A percentile compares a stretch with the other conserved stretches of the same genome.
Evolutionary conservation across 176 grass and related monocot species (phyloP).

Genomic region (Tuctoria greenei): DNA sequence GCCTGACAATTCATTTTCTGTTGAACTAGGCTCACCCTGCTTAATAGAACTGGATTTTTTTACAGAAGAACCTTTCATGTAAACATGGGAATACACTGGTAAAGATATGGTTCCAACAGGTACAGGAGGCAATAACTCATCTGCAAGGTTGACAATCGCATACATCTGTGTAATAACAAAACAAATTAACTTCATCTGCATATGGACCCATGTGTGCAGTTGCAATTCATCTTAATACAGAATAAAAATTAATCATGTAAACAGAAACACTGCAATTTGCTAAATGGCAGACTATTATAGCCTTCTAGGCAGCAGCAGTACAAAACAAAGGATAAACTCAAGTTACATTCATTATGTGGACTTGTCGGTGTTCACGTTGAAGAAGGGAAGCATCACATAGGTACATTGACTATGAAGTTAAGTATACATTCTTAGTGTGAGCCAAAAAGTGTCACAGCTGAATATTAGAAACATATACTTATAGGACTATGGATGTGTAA

Average conservation of each 20-base stretch:
- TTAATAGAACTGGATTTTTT: constrained; percentile 60
- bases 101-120: constrained; percentile 76
- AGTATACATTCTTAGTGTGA: neutral
- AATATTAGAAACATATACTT: neutral
- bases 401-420: neutral
- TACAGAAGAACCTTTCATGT: constrained; percentile 51
- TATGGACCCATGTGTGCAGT: neutral
- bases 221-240: neutral
- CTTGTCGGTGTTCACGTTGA: neutral
- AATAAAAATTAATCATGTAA: neutral
- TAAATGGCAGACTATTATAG: neutral
- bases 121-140: constrained; percentile 76
- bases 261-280: neutral
- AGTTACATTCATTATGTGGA: neutral
- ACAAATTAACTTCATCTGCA: constrained; percentile 11
- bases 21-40: constrained; percentile 42
- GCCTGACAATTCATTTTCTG: constrained; percentile 51
- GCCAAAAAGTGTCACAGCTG: neutral
- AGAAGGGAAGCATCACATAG: neutral
- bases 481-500: neutral
- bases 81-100: constrained; percentile 48
- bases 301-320: no score
- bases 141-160: constrained; percentile 80
- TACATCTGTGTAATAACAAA: constrained; percentile 61
- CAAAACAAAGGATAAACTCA: neutral